Base-by-base conservation (phyloP, 73 alveolate genomes). In the Paramecium pentaurelia region DNA sequence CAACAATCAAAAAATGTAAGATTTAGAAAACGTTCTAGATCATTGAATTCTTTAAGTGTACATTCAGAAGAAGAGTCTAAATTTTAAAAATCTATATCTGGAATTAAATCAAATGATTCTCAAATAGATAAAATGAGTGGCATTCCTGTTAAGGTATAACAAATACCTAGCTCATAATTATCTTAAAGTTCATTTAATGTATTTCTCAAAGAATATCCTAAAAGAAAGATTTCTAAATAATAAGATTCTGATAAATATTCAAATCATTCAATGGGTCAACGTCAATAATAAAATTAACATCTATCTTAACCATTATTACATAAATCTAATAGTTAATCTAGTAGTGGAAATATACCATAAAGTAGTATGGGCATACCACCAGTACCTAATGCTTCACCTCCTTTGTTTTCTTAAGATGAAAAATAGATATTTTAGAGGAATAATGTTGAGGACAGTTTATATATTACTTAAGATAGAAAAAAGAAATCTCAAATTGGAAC, bases 171-270 rank as follows among this genome's bases (percentile, higher is more conserved):
- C 49, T 80, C 91, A 8, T 80, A 80, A 45, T 80, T 80, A 80
- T 80, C 91, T 32, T 49, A 80, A n/a, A 80, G 91, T 22, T 80
- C 91, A 80, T 80, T 80, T 18, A 80, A 80, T 47, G 75, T 80
- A 12, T 80, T 80, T 45, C 34, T 80, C 22, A 80, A 49, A 22
- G 71, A 80, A 8, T 45, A 49, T 42, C 27, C 58, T 12, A 80
- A 80, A 45, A 40, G 91, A 27, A 80, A 80, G 45, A 28, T 80
- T 9, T 80, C 91, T 8, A 80, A 80, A 80, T 36, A 80, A 80
- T 80, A 80, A 25, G 91, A 80, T 42, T 80, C 91, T 45, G 91
- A 80, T 42, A 80, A 47, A 49, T 11, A 45, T 45, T 80, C 91
- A 0, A 80, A 49, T 80, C 91, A 80, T 27, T 80, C 91, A 1